Percentiles rank a stretch among this genome's conserved stretches.
phyloP scores from a whole-genome alignment of 2,329 filamentous ascomycete genomes.

The Pyrenochaeta sp. region DNA sequence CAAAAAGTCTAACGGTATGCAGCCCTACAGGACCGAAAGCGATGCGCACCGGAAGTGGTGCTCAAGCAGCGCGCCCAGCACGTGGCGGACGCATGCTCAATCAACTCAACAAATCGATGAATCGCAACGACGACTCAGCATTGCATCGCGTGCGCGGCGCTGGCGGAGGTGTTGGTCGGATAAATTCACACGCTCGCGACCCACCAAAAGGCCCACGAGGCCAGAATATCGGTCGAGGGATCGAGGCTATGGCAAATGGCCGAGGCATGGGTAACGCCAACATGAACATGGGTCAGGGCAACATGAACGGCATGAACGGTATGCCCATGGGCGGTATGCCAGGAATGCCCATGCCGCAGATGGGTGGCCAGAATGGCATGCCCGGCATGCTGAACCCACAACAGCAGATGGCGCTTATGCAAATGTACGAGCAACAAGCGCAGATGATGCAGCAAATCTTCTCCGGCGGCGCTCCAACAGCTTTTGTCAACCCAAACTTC shows the following conservation, averaged over 20 bases:
- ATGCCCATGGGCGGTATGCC: conserved; percentile 43
- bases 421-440: conserved; percentile 85
- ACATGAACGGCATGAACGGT: conserved; percentile 52
- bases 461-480: conserved; percentile 53
- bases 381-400: conserved; percentile 67
- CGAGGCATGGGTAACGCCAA: conserved; percentile 47
- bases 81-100: conserved; percentile 81
- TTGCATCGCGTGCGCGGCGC: conserved; percentile 80
- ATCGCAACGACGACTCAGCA: conserved; percentile 76
- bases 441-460: conserved; percentile 58
- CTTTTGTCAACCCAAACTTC: conserved; percentile 64
- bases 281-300: conserved; percentile 43
- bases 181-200: conserved; percentile 78
- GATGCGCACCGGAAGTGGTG: conserved; percentile 77
- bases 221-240: conserved; percentile 43
- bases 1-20: conserved; percentile 30
- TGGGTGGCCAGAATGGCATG: conserved; percentile 55
- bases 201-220: conserved; percentile 76
- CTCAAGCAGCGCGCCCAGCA: conserved; percentile 39
- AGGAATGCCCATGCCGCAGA: conserved; percentile 40
- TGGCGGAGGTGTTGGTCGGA: conserved; percentile 78
- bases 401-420: conserved; percentile 77
- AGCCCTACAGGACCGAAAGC: conserved; percentile 95
- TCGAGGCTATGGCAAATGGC: conserved; percentile 50
- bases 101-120: conserved; percentile 83